Evolutionary conservation across 164 flowering plant species (phyloP).

Genomic region (Liriodendron chinense): DNA sequence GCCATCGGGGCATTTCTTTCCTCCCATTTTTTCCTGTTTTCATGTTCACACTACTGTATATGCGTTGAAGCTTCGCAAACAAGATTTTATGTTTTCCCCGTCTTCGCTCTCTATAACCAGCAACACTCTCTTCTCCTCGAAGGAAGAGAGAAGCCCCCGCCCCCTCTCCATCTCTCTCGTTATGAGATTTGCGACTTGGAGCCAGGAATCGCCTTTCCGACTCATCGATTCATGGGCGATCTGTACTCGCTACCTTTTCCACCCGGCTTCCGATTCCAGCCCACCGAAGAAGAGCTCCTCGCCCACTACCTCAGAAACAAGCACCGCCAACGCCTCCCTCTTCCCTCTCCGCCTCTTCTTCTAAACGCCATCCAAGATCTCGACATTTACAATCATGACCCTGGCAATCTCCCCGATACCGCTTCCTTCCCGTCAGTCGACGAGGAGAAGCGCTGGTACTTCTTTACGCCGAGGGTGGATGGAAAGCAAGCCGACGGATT

Average conservation of each 20-base stretch:
- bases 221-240: slow-evolving; percentile 28
- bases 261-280: slow-evolving; percentile 35
- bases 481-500: neutral
- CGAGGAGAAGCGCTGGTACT: slow-evolving; percentile 54
- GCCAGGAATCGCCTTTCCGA: neutral
- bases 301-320: slow-evolving; percentile 40
- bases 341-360: neutral
- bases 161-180: neutral
- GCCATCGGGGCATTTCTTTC: no score
- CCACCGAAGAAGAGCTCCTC: slow-evolving; percentile 34
- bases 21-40: no score
- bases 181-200: neutral
- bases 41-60: no score
- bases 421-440: slow-evolving; percentile 38
- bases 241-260: slow-evolving; percentile 25
- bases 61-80: no score
- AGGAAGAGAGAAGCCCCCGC: no score
- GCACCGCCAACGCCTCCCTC: slow-evolving; percentile 17
- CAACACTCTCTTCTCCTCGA: no score
- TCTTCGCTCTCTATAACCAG: no score
- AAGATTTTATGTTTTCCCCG: no score
- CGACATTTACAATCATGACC: slow-evolving; percentile 42
- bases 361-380: slow-evolving; percentile 36
- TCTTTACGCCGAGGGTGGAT: slow-evolving; percentile 26
- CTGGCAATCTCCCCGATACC: slow-evolving; percentile 41